phyloP scores from a whole-genome alignment of 1,284 basidiomycete genomes.

The Microbotryum lychnidis-dioicae region DNA sequence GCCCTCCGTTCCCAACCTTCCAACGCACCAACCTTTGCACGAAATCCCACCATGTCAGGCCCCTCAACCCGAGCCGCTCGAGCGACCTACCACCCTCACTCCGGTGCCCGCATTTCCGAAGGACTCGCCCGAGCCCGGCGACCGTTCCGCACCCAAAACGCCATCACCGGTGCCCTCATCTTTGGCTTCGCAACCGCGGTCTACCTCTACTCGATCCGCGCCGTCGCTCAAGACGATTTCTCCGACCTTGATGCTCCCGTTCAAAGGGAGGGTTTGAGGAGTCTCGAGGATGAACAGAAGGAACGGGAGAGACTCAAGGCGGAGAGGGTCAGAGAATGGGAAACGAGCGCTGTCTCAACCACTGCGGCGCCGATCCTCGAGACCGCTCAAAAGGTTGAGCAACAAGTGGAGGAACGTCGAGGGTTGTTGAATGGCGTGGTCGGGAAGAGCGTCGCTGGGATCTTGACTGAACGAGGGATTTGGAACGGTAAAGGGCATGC shows the following conservation, averaged over 20 bases:
- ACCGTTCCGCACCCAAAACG: conserved; percentile 71
- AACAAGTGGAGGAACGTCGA: not conserved
- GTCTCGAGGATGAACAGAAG: conserved; percentile 27
- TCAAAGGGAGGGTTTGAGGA: conserved; percentile 4
- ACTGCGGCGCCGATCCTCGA: no score
- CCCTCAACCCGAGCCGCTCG: conserved; percentile 8
- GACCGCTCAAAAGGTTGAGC: no score
- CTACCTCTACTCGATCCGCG: conserved; percentile 86
- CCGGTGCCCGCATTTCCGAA: conserved; percentile 54
- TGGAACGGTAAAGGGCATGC: not conserved
- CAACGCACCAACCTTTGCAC: not conserved
- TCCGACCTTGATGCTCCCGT: conserved; percentile 29
- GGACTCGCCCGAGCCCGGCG: conserved; percentile 77
- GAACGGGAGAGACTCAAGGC: conserved; percentile 9
- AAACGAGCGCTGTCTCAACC: no score
- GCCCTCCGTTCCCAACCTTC: not conserved
- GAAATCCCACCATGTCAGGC: conserved; percentile 4
- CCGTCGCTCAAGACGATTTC: conserved; percentile 88
- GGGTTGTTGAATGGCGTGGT: not conserved
- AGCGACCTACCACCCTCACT: conserved; percentile 23
- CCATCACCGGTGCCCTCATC: conserved; percentile 64
- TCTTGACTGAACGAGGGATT: not conserved
- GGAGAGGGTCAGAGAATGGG: conserved; percentile 1
- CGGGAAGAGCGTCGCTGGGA: not conserved
- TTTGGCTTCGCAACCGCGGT: conserved; percentile 70